Evolutionary conservation across 257 asterid genomes (phyloP).

Genomic region (Nicotiana sylvestris): DNA sequence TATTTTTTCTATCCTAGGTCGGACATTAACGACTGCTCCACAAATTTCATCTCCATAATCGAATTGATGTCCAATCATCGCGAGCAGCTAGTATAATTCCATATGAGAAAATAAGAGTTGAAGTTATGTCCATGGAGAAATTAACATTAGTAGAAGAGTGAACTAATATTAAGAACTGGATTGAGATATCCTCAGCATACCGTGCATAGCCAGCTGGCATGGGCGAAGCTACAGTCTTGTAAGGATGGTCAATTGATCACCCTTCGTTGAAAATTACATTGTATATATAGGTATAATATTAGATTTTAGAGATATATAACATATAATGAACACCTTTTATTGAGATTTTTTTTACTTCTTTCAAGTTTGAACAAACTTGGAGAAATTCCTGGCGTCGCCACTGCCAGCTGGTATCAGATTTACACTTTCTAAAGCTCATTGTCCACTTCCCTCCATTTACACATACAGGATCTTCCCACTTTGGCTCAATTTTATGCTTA

Average conservation of each 20-base stretch:
- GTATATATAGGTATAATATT: too few relatives aligned
- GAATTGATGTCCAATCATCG: slow-evolving; percentile 97
- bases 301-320: too few relatives aligned
- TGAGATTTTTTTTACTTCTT: too few relatives aligned
- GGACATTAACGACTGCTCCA: slow-evolving; percentile 84
- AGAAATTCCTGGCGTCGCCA: too few relatives aligned
- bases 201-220: slow-evolving; percentile 57
- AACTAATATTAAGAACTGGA: not conserved
- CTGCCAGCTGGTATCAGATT: slow-evolving; percentile 76
- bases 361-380: accelerated
- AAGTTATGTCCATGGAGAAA: not conserved
- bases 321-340: too few relatives aligned
- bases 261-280: too few relatives aligned
- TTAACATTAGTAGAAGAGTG: not conserved
- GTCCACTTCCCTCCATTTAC: slow-evolving; percentile 96
- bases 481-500: slow-evolving; percentile 75
- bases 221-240: too few relatives aligned
- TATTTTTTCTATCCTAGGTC: slow-evolving; percentile 64
- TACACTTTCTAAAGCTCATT: slow-evolving; percentile 39
- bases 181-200: slow-evolving; percentile 27
- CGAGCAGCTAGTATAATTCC: slow-evolving; percentile 56
- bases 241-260: too few relatives aligned
- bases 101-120: not conserved
- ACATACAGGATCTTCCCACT: slow-evolving; percentile 96
- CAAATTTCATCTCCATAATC: slow-evolving; percentile 92